Evolutionary conservation across 768 basidiomycete genomes (phyloP).

Genomic region (Rhodotorula kratochvilovae): DNA sequence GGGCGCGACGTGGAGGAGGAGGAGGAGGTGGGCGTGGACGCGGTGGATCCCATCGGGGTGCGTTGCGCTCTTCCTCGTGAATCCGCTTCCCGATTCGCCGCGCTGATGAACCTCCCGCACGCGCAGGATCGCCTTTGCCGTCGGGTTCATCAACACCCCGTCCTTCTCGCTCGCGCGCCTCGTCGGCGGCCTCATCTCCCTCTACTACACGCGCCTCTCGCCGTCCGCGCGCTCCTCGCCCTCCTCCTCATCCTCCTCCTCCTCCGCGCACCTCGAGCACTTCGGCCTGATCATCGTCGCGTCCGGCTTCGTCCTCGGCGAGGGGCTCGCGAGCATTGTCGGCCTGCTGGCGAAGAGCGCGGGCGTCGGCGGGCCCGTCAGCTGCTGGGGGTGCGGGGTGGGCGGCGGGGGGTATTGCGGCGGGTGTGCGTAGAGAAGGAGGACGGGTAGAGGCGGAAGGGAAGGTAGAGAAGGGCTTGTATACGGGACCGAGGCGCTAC

Average conservation of each 20-base stretch:
- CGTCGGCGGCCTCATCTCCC: constrained; percentile 78
- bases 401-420: constrained; percentile 39
- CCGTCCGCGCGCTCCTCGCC: constrained; percentile 43
- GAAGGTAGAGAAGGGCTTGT: too few relatives aligned
- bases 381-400: constrained; percentile 74
- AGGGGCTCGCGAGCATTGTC: constrained; percentile 81
- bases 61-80: constrained; percentile 47
- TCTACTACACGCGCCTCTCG: constrained; percentile 55
- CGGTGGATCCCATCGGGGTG: constrained; percentile 45
- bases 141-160: constrained; percentile 84
- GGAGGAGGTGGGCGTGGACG: constrained; percentile 9
- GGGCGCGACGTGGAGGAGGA: neutral
- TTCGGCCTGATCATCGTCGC: constrained; percentile 80
- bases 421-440: constrained; percentile 18
- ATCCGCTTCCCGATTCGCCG: neutral
- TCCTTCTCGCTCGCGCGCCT: constrained; percentile 88
- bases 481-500: too few relatives aligned
- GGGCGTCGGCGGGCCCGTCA: constrained; percentile 63
- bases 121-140: constrained; percentile 35
- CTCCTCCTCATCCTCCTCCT: constrained; percentile 23
- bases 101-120: neutral
- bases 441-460: too few relatives aligned
- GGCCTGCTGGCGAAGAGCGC: constrained; percentile 67
- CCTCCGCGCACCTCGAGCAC: constrained; percentile 31
- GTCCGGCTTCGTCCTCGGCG: constrained; percentile 91